phyloP scores from a whole-genome alignment of 441 rosid species.

The Populus hybrid region DNA sequence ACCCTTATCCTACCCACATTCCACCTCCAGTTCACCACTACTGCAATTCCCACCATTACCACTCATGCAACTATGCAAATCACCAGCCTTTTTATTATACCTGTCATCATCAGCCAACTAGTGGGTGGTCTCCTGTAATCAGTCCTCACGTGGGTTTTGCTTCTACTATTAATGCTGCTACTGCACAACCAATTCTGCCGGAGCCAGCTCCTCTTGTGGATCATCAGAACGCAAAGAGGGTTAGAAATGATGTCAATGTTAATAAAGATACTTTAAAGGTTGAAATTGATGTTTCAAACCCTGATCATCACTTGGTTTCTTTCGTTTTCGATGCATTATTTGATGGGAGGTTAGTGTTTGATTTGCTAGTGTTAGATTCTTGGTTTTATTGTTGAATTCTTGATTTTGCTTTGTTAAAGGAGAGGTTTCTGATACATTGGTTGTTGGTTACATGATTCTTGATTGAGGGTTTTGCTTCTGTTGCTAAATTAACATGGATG shows the following conservation, averaged over 20 bases:
- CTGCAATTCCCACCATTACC: constrained; percentile 35
- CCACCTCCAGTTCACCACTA: constrained; percentile 40
- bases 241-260: constrained; percentile 82
- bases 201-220: constrained; percentile 63
- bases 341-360: constrained; percentile 65
- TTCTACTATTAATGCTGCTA: neutral
- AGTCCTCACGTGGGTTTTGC: constrained; percentile 26
- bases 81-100: constrained; percentile 50
- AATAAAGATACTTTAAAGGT: constrained; percentile 42
- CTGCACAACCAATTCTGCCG: constrained; percentile 22
- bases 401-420: neutral
- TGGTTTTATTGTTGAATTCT: constrained; percentile 4
- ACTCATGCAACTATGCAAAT: constrained; percentile 29
- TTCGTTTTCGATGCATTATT: constrained; percentile 82
- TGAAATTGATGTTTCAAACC: constrained; percentile 59
- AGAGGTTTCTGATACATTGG: neutral
- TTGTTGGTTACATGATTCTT: neutral
- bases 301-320: constrained; percentile 68
- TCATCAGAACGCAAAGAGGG: constrained; percentile 80
- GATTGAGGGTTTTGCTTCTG: neutral
- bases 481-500: neutral
- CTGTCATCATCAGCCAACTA: constrained; percentile 31
- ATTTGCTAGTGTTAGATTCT: neutral
- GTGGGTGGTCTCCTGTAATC: constrained; percentile 45
- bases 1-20: constrained; percentile 31